Base-by-base conservation (phyloP, 306 rosid species). In the Macrotyloma uniflorum region DNA sequence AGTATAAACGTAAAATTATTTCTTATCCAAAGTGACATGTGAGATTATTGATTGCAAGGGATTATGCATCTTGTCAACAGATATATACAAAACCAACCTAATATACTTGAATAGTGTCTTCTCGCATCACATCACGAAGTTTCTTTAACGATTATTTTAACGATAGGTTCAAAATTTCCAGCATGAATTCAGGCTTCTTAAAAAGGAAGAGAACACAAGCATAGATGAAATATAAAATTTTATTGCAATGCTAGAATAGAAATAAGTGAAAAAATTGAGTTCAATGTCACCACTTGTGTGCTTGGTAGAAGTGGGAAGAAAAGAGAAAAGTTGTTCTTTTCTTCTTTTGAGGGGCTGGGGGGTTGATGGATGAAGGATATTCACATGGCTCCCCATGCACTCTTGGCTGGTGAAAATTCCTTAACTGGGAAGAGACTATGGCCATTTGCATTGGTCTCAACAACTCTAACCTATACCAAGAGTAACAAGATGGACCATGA, bases 121-220 rank as follows among this genome's bases (percentile, higher is more conserved):
- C 81, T 76, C 51, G 55, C 36, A 69, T 63, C 26, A 51, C 16
- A 62, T 50, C 53, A 38, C 51, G 45, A 63, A 63, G 75, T 77
- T 77, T 33, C 43, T 77, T 55, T 32, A 70, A 54, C 2, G 26
- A 76, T 32, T 49, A 2, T 71, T 51, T 76, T 57, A 64, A 64
- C 54, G 43, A 54, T 18, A 82, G 49, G 51, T 24, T 23, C 70
- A 70, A 53, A 70, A 59, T 76, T 46, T 53, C 14, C 5, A 76
- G 67, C 35, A 54, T 16, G 43, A 15, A 76, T 30, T 40, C 58
- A 70, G 57, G 49, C 50, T 71, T 62, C 50, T 62, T 62, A 40
- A 53, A 43, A 55, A 30, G 35, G 53, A 80, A 45, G 47, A 54
- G 15, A 19, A 24, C 70, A 65, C 8, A 72, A 14, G 45, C 40